phyloP scores from a whole-genome alignment of 495 filamentous ascomycete genomes.

The Podospora didyma region DNA sequence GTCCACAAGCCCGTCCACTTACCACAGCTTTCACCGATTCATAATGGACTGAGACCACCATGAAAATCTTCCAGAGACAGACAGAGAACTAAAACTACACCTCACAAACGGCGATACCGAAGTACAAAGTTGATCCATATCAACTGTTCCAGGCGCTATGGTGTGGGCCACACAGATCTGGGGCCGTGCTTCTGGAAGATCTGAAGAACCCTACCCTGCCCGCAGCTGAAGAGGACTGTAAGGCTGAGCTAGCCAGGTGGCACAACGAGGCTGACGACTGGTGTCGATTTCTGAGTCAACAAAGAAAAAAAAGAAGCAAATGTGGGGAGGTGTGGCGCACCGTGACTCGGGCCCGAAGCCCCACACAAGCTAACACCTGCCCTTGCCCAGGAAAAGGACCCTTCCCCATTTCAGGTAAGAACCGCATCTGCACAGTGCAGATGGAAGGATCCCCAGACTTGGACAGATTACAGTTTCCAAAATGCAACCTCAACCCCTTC shows the following conservation, averaged over 20 bases:
- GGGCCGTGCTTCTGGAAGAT: slow-evolving; percentile 21
- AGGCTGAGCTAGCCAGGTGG: slow-evolving; percentile 22
- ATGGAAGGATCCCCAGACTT: background rate
- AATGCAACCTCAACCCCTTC: background rate
- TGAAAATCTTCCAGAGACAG: too few species aligned
- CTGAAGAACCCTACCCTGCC: slow-evolving; percentile 9
- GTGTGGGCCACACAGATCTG: background rate
- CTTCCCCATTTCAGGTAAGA: background rate
- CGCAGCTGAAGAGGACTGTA: slow-evolving; percentile 25
- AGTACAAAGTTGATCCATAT: background rate
- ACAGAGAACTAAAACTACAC: background rate
- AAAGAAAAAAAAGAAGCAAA: slow-evolving; percentile 5
- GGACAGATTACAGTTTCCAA: background rate
- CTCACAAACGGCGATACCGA: background rate
- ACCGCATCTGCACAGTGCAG: background rate
- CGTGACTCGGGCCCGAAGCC: background rate
- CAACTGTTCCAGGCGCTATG: background rate
- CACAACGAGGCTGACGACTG: slow-evolving; percentile 13
- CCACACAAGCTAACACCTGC: background rate
- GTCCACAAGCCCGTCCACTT: too few species aligned
- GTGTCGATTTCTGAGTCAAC: background rate
- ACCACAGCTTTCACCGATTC: too few species aligned
- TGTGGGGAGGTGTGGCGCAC: background rate
- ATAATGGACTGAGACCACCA: too few species aligned
- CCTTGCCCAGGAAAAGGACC: background rate